A percentile compares a stretch with the other conserved stretches of the same genome.
These are phyloP conservation scores for Coniferiporia weirii DNA, from an alignment of 1,284 basidiomycete species.

Conservation along the genomic window DNA sequence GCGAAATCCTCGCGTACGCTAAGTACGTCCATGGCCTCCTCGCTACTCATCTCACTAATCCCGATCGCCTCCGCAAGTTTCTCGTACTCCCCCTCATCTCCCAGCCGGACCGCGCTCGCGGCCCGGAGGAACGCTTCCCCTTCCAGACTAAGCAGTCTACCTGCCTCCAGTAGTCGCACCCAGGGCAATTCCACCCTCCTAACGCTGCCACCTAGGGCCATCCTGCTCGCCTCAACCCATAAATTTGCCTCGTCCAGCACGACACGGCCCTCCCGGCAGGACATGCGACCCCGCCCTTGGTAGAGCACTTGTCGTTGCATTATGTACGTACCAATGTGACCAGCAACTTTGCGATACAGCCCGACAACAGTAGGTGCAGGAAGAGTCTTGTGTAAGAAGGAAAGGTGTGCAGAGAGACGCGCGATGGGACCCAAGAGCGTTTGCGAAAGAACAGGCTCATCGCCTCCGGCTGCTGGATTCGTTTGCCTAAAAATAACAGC, in stretches of 20 bases:
- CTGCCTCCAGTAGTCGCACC: constrained; percentile 63
- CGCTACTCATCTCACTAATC: constrained; percentile 44
- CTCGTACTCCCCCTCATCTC: constrained; percentile 35
- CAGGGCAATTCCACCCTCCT: constrained; percentile 64
- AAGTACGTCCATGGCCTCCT: constrained; percentile 48
- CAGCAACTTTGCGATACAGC: constrained; percentile 67
- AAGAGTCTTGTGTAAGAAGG: constrained; percentile 55
- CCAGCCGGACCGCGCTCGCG: constrained; percentile 32
- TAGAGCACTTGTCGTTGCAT: constrained; percentile 78
- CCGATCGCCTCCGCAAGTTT: constrained; percentile 41
- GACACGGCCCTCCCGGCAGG: constrained; percentile 45
- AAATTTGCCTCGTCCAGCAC: constrained; percentile 68
- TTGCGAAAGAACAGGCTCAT: constrained; percentile 52
- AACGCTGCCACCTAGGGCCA: constrained; percentile 44
- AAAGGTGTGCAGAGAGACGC: constrained; percentile 67
- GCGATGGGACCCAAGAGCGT: constrained; percentile 68
- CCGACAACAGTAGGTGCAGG: constrained; percentile 48
- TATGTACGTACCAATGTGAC: constrained; percentile 67
- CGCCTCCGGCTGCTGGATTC: not conserved
- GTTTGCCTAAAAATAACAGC: constrained; percentile 22
- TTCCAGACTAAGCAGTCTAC: constrained; percentile 56
- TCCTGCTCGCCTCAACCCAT: constrained; percentile 72
- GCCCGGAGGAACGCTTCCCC: constrained; percentile 43
- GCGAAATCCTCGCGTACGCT: constrained; percentile 39
- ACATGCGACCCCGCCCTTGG: constrained; percentile 59